Evolutionary conservation across 2,329 filamentous ascomycete species (phyloP).

Genomic region (Aureobasidium sp.): DNA sequence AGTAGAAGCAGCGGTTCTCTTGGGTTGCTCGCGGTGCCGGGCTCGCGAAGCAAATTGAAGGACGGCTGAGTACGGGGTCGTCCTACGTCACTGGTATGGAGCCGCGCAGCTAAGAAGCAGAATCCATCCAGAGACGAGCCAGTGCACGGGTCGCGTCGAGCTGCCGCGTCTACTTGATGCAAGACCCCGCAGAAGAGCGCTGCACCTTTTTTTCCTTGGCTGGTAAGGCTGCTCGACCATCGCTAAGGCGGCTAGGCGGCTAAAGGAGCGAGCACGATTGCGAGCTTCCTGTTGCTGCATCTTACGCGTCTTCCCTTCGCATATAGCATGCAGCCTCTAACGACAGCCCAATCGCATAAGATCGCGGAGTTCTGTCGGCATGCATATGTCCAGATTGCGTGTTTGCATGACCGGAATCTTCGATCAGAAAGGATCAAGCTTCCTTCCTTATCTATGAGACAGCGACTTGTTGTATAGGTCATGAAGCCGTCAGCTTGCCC

Average conservation of each 20-base stretch:
- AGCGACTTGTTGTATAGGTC: background rate
- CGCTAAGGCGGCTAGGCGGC: background rate
- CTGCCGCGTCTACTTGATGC: background rate
- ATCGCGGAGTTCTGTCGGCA: background rate
- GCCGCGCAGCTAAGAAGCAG: background rate
- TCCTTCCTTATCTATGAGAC: background rate
- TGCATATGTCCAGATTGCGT: background rate
- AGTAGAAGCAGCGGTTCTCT: background rate
- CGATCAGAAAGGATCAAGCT: background rate
- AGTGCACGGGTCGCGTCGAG: background rate
- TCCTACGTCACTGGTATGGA: background rate
- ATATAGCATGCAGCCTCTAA: background rate
- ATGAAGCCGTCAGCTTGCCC: background rate
- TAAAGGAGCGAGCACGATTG: background rate
- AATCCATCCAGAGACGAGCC: background rate
- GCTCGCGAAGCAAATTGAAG: background rate
- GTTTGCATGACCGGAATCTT: background rate
- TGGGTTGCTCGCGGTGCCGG: background rate
- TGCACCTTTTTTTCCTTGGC: background rate
- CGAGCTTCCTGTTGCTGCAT: background rate
- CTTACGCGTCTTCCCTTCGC: background rate
- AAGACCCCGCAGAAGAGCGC: background rate
- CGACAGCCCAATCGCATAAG: background rate
- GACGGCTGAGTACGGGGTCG: background rate
- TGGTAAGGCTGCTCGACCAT: background rate